Percentiles rank a stretch among this genome's conserved stretches.
Conservation (phyloP, 495 filamentous ascomycete genomes). For the Aspergillus baeticus region DNA sequence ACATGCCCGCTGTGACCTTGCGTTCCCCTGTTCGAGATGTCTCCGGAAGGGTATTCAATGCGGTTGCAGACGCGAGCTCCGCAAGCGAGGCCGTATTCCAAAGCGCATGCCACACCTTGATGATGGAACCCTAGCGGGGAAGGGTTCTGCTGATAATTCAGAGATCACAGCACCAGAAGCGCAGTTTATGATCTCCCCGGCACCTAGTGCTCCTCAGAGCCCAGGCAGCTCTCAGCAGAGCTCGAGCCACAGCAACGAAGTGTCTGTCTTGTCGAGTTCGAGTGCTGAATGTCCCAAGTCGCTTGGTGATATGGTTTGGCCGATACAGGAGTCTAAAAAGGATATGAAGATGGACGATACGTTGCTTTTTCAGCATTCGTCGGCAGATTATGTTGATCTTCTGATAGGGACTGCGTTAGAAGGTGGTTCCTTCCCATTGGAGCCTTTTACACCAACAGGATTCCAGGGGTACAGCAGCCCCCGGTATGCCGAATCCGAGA, state of each 20-base stretch:
- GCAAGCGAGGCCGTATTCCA: constrained; percentile 41
- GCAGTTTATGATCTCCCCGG: neutral
- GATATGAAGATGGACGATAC: neutral
- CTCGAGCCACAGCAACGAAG: neutral
- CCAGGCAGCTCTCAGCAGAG: neutral
- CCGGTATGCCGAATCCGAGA: neutral
- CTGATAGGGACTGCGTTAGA: neutral
- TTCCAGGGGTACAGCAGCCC: neutral
- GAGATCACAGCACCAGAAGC: neutral
- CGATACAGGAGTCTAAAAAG: constrained; percentile 12
- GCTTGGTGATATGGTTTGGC: constrained; percentile 4
- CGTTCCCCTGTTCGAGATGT: constrained; percentile 45
- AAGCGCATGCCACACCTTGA: neutral
- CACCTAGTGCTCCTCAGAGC: neutral
- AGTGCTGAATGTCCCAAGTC: neutral
- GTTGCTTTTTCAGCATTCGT: neutral
- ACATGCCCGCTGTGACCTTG: constrained; percentile 45
- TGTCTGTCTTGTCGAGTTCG: neutral
- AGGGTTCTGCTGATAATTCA: too few relatives aligned
- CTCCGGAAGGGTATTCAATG: constrained; percentile 40
- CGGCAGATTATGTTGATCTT: neutral
- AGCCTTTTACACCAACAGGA: neutral
- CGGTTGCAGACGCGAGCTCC: constrained; percentile 42
- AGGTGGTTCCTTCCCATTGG: neutral
- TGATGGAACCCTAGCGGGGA: neutral